Conservation (phyloP, 116 monocot genomes). For the Phalaenopsis hybrid region DNA sequence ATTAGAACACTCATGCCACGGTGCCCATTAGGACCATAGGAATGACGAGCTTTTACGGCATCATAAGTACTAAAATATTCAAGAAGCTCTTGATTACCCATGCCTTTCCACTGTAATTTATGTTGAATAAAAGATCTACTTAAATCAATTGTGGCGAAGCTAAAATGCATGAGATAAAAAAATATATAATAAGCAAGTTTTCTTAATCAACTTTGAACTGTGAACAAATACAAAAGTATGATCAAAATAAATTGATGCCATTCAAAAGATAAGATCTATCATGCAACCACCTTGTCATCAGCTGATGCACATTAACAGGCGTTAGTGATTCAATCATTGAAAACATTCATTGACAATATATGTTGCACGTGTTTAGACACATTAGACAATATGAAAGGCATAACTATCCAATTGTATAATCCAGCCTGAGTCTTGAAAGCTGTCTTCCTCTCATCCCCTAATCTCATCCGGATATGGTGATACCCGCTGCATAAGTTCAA, state of each 20-base stretch:
- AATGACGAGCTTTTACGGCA: conserved; percentile 38
- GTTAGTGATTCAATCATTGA: background rate
- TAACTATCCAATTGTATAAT: too few relatives aligned
- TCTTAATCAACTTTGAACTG: background rate
- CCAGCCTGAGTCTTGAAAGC: too few relatives aligned
- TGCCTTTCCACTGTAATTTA: conserved; percentile 33
- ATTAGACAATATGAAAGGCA: too few relatives aligned
- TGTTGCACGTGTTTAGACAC: background rate
- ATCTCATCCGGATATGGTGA: too few relatives aligned
- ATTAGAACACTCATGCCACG: conserved; percentile 41
- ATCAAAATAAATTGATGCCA: background rate
- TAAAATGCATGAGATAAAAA: background rate
- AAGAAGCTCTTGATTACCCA: conserved; percentile 45
- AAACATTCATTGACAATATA: background rate
- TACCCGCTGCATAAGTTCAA: too few relatives aligned
- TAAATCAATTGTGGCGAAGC: background rate
- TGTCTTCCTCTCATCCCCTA: too few relatives aligned
- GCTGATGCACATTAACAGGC: background rate
- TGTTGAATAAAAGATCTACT: background rate
- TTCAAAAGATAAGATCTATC: background rate
- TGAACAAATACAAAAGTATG: background rate
- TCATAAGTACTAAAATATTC: conserved; percentile 40
- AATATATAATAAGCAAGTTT: background rate
- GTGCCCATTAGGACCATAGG: conserved; percentile 39
- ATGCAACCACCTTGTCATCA: background rate